Evolutionary conservation across 2,329 filamentous ascomycete species (phyloP).

Genomic region (Penicillium oxalicum): DNA sequence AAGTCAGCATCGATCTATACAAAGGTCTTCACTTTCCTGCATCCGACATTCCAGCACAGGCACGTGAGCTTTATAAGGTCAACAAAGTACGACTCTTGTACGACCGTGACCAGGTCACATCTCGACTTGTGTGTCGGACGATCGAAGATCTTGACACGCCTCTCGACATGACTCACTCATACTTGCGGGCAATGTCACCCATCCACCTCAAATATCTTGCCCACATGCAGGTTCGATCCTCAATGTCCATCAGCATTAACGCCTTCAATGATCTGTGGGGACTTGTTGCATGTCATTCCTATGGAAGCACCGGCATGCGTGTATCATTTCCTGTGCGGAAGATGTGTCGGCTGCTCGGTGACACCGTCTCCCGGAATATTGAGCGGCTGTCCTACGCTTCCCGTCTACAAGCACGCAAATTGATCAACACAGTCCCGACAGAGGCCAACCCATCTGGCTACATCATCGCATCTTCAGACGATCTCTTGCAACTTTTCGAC

Average conservation of each 20-base stretch:
- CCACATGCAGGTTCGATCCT: conserved; percentile 88
- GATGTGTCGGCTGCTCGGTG: conserved; percentile 82
- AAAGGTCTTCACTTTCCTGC: conserved; percentile 85
- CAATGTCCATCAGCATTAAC: conserved; percentile 91
- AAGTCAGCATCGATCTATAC: conserved; percentile 74
- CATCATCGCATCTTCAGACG: conserved; percentile 83
- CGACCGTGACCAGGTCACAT: conserved; percentile 72
- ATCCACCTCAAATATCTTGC: conserved; percentile 80
- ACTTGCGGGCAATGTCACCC: conserved; percentile 75
- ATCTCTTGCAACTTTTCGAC: conserved; percentile 75
- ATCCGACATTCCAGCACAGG: conserved; percentile 75
- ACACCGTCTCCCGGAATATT: conserved; percentile 80
- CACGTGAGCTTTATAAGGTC: conserved; percentile 83
- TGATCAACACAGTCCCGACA: conserved; percentile 81
- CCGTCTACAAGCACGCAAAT: conserved; percentile 74
- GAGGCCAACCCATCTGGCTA: conserved; percentile 80
- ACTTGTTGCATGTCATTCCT: conserved; percentile 77
- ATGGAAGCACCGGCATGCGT: conserved; percentile 77
- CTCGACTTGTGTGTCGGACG: conserved; percentile 69
- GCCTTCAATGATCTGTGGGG: conserved; percentile 84
- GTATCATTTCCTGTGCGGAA: conserved; percentile 87
- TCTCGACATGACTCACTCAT: conserved; percentile 76
- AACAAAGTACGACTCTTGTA: conserved; percentile 87
- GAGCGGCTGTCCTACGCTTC: conserved; percentile 82
- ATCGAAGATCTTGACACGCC: conserved; percentile 63